Base-by-base conservation (phyloP, 1,284 basidiomycete species). In the Neonothopanus nambi region DNA sequence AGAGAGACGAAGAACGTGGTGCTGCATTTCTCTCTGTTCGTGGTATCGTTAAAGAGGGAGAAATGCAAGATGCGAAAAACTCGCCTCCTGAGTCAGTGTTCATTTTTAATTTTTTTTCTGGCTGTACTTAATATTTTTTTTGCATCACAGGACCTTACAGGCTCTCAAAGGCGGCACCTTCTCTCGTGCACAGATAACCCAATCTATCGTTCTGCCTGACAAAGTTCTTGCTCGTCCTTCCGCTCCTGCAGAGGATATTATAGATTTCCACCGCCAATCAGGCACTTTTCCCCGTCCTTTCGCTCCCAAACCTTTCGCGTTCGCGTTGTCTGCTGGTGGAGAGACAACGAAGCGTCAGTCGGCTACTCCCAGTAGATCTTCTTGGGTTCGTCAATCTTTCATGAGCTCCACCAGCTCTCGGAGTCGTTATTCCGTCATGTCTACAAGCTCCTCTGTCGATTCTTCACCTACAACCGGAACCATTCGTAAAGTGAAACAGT, bases 401-500 rank as follows among this genome's bases (percentile, higher is more conserved):
- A 61, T 74, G 53, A 71, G 68, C 64, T 56, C 59, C 38, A 62
- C 60, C 48, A 60, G 45, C 9, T 40, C 44, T 23, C 44, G 59
- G 42, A 65, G 63, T 58, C 69, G 73, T 53, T 73, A 71, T 67
- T 75, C 78, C 44, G 70, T 77, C 47, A 62, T 74, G 46, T 75
- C 75, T 11, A 72, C 70, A 13, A 52, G 55, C 5, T 70, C 69
- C 13, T 63, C 69, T 33, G 61, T 67, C 53, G 67, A 69, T 20
- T 65, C 68, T n/a, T 62, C 61, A 17, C 58, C 65, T 45, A 67
- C 73, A 36, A 65, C 65, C 20, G 73, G 73, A 6, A 68, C 72
- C 15, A 64, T 69, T 46, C 80, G 80, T 59, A 80, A 78, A 65
- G 78, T 87, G 54, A 76, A 77, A 26, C 86, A 88, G 62, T 52